Evolutionary conservation across 1,139 yeast species (phyloP).

Genomic region (Taiozyma onychis): DNA sequence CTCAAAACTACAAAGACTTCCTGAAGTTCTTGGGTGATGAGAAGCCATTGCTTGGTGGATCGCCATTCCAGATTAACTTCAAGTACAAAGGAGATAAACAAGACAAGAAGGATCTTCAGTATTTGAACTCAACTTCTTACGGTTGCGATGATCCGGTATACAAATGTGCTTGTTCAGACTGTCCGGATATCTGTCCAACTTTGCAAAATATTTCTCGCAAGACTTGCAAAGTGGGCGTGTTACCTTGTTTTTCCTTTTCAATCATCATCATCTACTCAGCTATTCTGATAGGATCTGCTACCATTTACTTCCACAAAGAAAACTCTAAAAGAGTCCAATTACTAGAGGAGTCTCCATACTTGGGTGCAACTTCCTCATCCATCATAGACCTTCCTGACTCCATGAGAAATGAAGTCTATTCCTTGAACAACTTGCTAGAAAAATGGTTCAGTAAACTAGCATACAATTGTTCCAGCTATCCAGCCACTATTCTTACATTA

Average conservation of each 20-base stretch:
- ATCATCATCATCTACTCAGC: constrained; percentile 48
- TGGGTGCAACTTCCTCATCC: constrained; percentile 9
- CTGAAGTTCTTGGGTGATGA: constrained; percentile 90
- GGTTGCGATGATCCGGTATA: constrained; percentile 55
- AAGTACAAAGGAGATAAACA: constrained; percentile 37
- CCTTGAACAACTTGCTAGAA: constrained; percentile 40
- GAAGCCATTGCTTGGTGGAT: constrained; percentile 88
- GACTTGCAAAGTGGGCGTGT: constrained; percentile 50
- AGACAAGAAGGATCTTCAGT: constrained; percentile 3
- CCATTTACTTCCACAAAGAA: constrained; percentile 28
- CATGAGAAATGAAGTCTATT: constrained; percentile 28
- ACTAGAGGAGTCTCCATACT: constrained; percentile 21
- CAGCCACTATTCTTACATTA: constrained; percentile 46
- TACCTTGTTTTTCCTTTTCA: constrained; percentile 72
- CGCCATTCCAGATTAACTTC: constrained; percentile 90
- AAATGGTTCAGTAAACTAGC: constrained; percentile 45
- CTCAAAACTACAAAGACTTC: constrained; percentile 63
- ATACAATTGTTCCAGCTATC: constrained; percentile 49
- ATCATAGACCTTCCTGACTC: constrained; percentile 17
- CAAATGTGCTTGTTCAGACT: constrained; percentile 89
- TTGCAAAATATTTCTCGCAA: constrained; percentile 41
- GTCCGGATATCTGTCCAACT: constrained; percentile 72
- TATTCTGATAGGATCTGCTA: constrained; percentile 36
- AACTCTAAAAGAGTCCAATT: constrained; percentile 15
- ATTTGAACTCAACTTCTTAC: constrained; percentile 26